Evolutionary conservation across 495 filamentous ascomycete genomes (phyloP).

Genomic region (Bacidia rubella): DNA sequence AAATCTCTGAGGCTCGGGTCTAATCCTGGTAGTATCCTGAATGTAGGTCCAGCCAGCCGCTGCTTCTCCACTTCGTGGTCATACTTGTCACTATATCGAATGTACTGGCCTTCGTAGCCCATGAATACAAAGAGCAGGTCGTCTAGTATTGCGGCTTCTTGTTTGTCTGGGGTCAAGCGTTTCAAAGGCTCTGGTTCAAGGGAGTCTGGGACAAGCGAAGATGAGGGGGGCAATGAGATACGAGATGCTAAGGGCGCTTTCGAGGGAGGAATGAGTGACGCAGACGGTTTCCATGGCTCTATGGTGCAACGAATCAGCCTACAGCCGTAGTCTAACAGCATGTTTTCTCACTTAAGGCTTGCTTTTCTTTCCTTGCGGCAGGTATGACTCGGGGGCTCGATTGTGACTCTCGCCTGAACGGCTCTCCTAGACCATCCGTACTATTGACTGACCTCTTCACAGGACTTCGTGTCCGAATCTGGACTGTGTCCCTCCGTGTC

Average conservation of each 20-base stretch:
- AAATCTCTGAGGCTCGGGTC: constrained; percentile 87
- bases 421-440: constrained; percentile 11
- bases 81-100: constrained; percentile 70
- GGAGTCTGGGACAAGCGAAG: constrained; percentile 53
- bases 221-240: constrained; percentile 70
- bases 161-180: constrained; percentile 59
- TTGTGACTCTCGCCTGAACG: constrained; percentile 20
- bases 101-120: constrained; percentile 97
- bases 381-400: constrained; percentile 2
- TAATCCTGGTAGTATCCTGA: constrained; percentile 66
- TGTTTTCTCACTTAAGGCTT: constrained; percentile 21
- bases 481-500: constrained; percentile 51
- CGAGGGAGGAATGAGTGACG: constrained; percentile 65
- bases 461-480: constrained; percentile 49
- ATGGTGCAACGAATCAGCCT: constrained; percentile 2
- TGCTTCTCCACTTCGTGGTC: constrained; percentile 75
- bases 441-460: constrained; percentile 37
- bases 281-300: constrained; percentile 74
- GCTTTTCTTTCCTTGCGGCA: constrained; percentile 27
- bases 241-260: constrained; percentile 78
- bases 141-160: constrained; percentile 77
- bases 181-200: constrained; percentile 60
- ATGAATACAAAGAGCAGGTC: constrained; percentile 91
- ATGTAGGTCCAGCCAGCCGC: constrained; percentile 65
- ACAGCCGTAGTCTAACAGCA: constrained; percentile 2